Conservation (phyloP, 805 yeast species). For the Nakazawaea ambrosiae region DNA sequence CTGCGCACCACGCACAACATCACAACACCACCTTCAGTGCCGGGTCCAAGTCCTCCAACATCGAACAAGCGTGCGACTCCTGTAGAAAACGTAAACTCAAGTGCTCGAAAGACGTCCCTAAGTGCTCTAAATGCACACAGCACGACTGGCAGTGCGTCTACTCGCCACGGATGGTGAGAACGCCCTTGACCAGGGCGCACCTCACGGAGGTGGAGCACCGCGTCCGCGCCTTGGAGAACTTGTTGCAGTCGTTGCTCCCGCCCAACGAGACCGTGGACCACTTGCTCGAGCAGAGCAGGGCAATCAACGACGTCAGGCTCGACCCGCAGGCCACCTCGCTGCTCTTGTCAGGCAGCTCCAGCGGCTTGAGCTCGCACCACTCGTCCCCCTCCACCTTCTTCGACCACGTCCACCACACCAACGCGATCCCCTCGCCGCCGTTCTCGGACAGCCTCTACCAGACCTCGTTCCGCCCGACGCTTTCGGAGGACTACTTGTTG, state of each 20-base stretch:
- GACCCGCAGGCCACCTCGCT: background rate
- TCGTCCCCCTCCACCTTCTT: background rate
- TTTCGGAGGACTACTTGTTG: slow-evolving; percentile 20
- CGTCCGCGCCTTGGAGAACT: slow-evolving; percentile 36
- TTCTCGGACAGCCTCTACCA: background rate
- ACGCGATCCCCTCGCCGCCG: background rate
- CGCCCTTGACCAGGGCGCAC: slow-evolving; percentile 78
- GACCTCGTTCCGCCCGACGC: slow-evolving; percentile 14
- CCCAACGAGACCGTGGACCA: slow-evolving; percentile 38
- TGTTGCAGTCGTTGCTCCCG: slow-evolving; percentile 36
- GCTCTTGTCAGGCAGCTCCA: slow-evolving; percentile 2
- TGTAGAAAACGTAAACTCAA: slow-evolving; percentile 75
- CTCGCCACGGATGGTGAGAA: slow-evolving; percentile 70
- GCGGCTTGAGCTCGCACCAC: background rate
- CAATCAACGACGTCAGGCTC: slow-evolving; percentile 1
- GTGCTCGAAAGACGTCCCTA: slow-evolving; percentile 75
- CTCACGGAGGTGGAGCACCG: slow-evolving; percentile 67
- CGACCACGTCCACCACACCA: background rate
- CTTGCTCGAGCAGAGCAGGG: slow-evolving; percentile 10
- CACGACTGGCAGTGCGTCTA: slow-evolving; percentile 73
- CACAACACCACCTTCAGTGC: no score
- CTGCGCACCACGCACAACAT: no score
- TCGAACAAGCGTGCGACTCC: slow-evolving; percentile 71
- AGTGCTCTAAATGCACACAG: slow-evolving; percentile 65
- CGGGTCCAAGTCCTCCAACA: slow-evolving; percentile 12